These are phyloP conservation scores for Alternaria sp. DNA, from an alignment of 2,329 filamentous ascomycete species.

Conservation along the genomic window DNA sequence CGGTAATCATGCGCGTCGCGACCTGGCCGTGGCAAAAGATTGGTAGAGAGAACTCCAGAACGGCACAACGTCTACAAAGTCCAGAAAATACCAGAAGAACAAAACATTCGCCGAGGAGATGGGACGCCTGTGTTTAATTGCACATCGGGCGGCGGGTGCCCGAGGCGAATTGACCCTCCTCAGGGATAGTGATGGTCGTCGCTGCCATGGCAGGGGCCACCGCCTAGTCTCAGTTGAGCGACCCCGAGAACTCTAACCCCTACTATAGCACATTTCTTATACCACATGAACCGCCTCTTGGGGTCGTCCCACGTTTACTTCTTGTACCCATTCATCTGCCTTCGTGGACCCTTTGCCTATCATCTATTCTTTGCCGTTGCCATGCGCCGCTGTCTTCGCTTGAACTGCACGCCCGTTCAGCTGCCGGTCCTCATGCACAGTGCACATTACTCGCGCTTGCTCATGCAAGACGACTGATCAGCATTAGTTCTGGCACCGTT, in stretches of 20 bases:
- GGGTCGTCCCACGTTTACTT: neutral
- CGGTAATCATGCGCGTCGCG: neutral
- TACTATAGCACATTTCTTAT: neutral
- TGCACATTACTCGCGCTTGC: neutral
- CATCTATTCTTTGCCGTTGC: neutral
- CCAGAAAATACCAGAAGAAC: neutral
- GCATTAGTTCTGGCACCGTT: neutral
- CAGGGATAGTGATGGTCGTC: constrained; percentile 4
- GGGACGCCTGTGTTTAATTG: constrained; percentile 14
- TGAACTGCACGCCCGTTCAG: neutral
- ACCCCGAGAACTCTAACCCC: neutral
- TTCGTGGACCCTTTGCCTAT: neutral
- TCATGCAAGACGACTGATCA: neutral
- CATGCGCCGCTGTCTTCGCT: neutral
- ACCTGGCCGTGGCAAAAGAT: neutral
- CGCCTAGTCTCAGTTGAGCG: constrained; percentile 1
- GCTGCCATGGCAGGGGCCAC: constrained; percentile 6
- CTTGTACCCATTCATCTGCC: neutral
- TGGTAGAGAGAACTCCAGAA: neutral
- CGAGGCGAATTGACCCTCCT: constrained; percentile 9
- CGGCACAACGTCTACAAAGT: neutral
- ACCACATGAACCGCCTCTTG: constrained; percentile 1
- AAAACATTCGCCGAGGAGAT: neutral
- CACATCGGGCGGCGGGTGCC: constrained; percentile 2
- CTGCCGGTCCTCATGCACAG: constrained; percentile 5